Percentiles rank a stretch among this genome's conserved stretches.
phyloP scores from a whole-genome alignment of 805 yeast species.

The Isabelozyma rhagii region DNA sequence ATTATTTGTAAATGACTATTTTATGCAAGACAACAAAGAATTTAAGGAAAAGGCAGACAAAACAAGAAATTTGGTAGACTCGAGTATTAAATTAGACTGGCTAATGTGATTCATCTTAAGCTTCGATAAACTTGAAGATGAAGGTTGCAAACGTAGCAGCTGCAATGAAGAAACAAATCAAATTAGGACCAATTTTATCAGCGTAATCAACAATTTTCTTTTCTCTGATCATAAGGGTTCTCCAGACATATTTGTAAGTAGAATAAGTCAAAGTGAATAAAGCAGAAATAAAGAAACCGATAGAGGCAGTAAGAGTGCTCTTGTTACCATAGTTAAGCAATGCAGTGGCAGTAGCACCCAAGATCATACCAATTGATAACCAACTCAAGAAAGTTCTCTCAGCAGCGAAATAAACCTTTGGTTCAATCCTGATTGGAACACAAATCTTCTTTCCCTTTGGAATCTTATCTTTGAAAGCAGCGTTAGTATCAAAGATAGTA shows the following conservation, averaged over 20 bases:
- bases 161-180: constrained; percentile 72
- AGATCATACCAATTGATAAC: constrained; percentile 85
- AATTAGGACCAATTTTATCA: constrained; percentile 83
- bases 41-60: neutral
- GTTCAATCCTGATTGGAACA: constrained; percentile 95
- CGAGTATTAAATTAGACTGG: too few species aligned
- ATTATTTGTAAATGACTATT: neutral
- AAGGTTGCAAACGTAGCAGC: constrained; percentile 64
- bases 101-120: constrained; percentile 1
- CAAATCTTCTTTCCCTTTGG: constrained; percentile 89
- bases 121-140: constrained; percentile 46
- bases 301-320: constrained; percentile 71
- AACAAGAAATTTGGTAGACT: neutral
- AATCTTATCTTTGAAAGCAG: constrained; percentile 51
- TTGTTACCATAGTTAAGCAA: constrained; percentile 80
- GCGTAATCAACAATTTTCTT: constrained; percentile 83
- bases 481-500: constrained; percentile 42
- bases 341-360: constrained; percentile 87
- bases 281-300: constrained; percentile 84
- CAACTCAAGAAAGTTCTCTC: constrained; percentile 93
- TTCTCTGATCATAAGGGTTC: constrained; percentile 78
- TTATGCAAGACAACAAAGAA: neutral
- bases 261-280: constrained; percentile 71
- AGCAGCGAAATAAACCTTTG: constrained; percentile 98
- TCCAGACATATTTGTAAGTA: constrained; percentile 68